Conservation (phyloP, 345 rosid genomes). For the Eucalyptus sp. region DNA sequence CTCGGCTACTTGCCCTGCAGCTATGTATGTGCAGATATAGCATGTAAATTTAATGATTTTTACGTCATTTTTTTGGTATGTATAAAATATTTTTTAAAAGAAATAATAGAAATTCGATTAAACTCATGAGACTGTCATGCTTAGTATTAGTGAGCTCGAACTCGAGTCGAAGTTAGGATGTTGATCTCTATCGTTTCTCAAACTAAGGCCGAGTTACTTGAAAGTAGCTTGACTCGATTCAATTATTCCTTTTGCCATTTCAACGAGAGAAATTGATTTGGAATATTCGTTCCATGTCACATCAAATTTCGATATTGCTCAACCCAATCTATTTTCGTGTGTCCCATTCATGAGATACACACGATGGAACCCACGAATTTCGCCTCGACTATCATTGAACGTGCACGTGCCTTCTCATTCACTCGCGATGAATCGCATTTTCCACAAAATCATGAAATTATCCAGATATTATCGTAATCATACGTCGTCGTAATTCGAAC, state of each 20-base stretch:
- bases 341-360: accelerated
- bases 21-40: accelerated
- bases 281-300: accelerated
- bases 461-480: too few species aligned
- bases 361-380: accelerated
- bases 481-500: background rate
- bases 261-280: background rate
- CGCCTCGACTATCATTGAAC: accelerated
- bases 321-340: background rate
- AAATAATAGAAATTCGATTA: background rate
- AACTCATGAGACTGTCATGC: accelerated
- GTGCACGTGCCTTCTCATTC: accelerated
- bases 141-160: background rate
- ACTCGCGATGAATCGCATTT: background rate
- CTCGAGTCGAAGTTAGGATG: background rate
- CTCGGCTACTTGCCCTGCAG: accelerated
- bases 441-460: background rate
- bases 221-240: background rate
- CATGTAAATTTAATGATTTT: background rate
- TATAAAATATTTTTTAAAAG: background rate
- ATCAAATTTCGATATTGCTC: background rate
- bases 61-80: background rate
- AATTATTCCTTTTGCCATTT: background rate
- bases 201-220: background rate
- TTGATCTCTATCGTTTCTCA: background rate